A percentile compares a stretch with the other conserved stretches of the same genome.
These are phyloP conservation scores for Gaultheria prostrata DNA, from an alignment of 148 eudicot genomes.

Conservation along the genomic window DNA sequence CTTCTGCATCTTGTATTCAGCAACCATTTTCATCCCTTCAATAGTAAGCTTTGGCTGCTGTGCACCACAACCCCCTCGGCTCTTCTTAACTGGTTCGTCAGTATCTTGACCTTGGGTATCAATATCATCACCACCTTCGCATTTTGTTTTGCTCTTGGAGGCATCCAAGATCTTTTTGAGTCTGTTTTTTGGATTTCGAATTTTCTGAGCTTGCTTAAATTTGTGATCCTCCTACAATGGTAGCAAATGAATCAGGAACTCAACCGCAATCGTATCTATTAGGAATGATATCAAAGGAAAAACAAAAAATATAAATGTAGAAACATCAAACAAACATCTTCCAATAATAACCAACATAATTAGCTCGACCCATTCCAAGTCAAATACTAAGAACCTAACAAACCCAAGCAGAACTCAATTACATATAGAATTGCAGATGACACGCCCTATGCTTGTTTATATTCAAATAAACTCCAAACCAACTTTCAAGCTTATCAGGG, in stretches of 20 bases:
- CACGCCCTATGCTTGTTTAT: neutral
- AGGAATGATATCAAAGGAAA: neutral
- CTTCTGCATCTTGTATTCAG: conserved; percentile 70
- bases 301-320: neutral
- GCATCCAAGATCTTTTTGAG: conserved; percentile 85
- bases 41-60: conserved; percentile 76
- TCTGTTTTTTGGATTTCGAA: conserved; percentile 83
- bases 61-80: conserved; percentile 83
- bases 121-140: conserved; percentile 95
- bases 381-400: neutral
- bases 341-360: neutral
- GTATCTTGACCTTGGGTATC: conserved; percentile 63
- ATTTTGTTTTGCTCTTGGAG: conserved; percentile 84
- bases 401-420: neutral
- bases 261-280: neutral
- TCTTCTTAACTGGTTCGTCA: conserved; percentile 63
- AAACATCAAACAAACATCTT: neutral
- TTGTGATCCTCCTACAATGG: conserved; percentile 72
- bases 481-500: neutral
- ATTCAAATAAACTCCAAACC: neutral
- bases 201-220: conserved; percentile 81
- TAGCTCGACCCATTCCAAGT: neutral
- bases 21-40: conserved; percentile 80
- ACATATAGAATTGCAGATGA: neutral
- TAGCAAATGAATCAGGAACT: conserved; percentile 1